Evolutionary conservation across 1,139 yeast genomes (phyloP), one percentile per base, ranked within the genome.

Genomic region (Suhomyces wounanorum): DNA sequence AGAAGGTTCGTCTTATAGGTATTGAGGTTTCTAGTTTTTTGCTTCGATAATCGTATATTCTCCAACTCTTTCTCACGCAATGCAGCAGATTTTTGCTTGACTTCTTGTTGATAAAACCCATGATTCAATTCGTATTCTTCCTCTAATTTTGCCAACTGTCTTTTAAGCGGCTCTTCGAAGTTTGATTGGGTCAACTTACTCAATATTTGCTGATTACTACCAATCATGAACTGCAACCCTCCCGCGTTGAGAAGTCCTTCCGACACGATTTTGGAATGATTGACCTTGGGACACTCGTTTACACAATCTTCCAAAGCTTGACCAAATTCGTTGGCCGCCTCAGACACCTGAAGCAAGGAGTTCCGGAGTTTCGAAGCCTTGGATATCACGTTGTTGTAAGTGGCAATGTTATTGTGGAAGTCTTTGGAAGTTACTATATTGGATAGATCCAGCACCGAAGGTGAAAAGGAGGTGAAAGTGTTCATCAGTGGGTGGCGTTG

Each of bases 181-280:
- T 79, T 75, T 10, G 73, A 64, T 21, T 72, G 69, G 3, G 89
- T 66, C 47, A 84, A 70, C 48, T 83, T 73, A 23, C 90, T 80
- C 55, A 90, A 73, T 8, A 90, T 82, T 55, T 85, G 85, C 57
- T 87, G 87, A 61, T 89, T 95, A 63, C 89, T 89, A 0, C 95
- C 85, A 16, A 89, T 79, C 46, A 90, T 75, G 60, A 82, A 85
- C 59, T 89, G 94, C 52, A 90, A 69, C 1, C 96, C 96, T 40
- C 91, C 88, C 0, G 94, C 89, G 44, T 84, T 80, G 57, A 83
- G 70, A 16, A 89, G 67, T 4, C 91, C 90, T 58, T 86, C 87
- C 1, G 85, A 79, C 0, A 85, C 82, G 23, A 70, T 68, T 14
- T 82, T 86, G 31, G 84, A 76, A 35, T 92, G 91, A 62, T 84